These are phyloP conservation scores for Mortierella sp. DNA, from an alignment of 371 early-diverging fungal genomes.

Conservation along the genomic window DNA sequence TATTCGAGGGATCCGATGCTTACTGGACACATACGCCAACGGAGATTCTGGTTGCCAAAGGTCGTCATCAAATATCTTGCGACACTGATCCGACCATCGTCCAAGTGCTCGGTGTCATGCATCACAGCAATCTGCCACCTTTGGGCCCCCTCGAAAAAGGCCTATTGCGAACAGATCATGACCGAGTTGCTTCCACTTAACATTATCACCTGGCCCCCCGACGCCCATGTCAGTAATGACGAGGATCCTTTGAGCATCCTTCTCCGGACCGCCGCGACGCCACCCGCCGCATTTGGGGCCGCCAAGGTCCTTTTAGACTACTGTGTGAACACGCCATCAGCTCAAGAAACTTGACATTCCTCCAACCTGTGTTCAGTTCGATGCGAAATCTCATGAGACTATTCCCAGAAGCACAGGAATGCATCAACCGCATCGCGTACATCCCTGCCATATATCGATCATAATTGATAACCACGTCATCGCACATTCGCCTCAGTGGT, in stretches of 20 bases:
- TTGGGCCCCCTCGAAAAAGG: conserved; percentile 1
- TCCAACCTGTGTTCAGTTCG: too few relatives aligned
- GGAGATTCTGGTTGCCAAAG: background rate
- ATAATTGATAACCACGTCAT: too few relatives aligned
- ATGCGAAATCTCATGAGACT: too few relatives aligned
- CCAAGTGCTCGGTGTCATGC: background rate
- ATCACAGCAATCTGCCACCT: background rate
- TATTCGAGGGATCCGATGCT: too few relatives aligned
- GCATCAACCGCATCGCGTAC: too few relatives aligned
- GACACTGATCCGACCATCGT: conserved; percentile 2
- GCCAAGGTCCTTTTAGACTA: conserved; percentile 18
- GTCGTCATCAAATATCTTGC: conserved; percentile 8
- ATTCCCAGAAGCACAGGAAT: too few relatives aligned
- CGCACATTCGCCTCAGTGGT: too few relatives aligned
- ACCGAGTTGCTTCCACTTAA: background rate
- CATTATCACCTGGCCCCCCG: conserved; percentile 27
- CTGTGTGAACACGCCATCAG: background rate
- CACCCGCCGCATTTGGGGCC: background rate
- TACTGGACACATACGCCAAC: background rate
- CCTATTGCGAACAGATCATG: background rate
- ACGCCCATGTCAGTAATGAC: background rate
- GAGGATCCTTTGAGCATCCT: conserved; percentile 12
- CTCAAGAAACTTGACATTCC: too few relatives aligned
- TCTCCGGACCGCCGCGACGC: background rate
- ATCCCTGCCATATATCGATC: too few relatives aligned